Conservation (phyloP, 441 rosid genomes). For the Corymbia calophylla region DNA sequence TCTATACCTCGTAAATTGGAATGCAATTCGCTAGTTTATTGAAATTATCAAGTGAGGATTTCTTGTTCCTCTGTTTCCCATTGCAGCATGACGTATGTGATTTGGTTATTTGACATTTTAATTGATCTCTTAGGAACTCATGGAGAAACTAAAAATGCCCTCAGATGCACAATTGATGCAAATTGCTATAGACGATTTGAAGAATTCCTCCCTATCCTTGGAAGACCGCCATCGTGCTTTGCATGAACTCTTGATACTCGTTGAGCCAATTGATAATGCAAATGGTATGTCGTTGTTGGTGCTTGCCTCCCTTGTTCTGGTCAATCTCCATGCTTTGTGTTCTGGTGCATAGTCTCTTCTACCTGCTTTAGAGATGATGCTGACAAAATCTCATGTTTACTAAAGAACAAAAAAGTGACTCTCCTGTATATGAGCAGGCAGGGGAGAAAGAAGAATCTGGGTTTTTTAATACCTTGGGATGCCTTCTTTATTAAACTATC, state of each 20-base stretch:
- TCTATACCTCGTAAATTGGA: not conserved
- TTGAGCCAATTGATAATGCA: conserved; percentile 90
- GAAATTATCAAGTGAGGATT: not conserved
- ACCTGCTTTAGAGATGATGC: not conserved
- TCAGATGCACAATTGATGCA: conserved; percentile 79
- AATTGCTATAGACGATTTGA: conserved; percentile 64
- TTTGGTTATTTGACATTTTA: not conserved
- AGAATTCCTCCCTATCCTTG: conserved; percentile 56
- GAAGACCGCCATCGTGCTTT: conserved; percentile 74
- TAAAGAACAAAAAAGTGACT: not conserved
- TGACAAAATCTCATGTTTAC: not conserved
- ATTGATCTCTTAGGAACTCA: conserved; percentile 42
- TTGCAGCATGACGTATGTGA: not conserved
- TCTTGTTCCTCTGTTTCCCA: not conserved
- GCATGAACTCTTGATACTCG: conserved; percentile 75
- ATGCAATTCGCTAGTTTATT: not conserved
- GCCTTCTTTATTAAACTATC: not conserved
- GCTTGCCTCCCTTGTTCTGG: not conserved
- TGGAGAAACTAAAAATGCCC: conserved; percentile 72
- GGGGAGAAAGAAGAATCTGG: not conserved
- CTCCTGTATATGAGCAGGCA: not conserved
- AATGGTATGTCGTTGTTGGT: conserved; percentile 40
- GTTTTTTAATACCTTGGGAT: not conserved
- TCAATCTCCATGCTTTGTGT: not conserved
- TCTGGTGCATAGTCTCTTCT: not conserved